These are phyloP conservation scores for Trichoderma oligosporum DNA, from an alignment of 2,329 filamentous ascomycete species.

Conservation along the genomic window DNA sequence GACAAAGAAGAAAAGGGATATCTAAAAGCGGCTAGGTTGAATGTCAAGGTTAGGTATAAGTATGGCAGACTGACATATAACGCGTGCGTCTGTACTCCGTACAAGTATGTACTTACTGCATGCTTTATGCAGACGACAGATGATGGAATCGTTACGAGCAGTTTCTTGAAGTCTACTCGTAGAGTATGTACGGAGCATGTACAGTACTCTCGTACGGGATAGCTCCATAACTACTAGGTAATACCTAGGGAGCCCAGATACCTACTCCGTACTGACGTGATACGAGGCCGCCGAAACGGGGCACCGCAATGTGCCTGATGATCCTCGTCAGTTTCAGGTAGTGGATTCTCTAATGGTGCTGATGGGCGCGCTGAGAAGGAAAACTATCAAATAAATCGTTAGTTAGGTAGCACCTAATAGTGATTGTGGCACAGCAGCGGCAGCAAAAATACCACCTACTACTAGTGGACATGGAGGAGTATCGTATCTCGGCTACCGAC, in stretches of 20 bases:
- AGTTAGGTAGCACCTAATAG: neutral
- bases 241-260: no score
- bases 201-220: no score
- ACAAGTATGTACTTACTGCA: neutral
- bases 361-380: neutral
- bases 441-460: neutral
- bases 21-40: neutral
- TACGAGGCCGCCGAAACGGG: constrained; percentile 6
- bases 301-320: constrained; percentile 1
- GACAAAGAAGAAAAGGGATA: no score
- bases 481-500: no score
- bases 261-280: neutral
- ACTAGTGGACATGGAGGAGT: neutral
- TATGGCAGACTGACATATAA: neutral
- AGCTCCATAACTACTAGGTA: no score
- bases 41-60: neutral
- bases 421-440: neutral
- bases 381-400: neutral
- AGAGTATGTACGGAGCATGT: no score
- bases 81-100: neutral
- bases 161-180: neutral
- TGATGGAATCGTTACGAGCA: neutral
- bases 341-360: neutral
- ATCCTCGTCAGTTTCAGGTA: constrained; percentile 16
- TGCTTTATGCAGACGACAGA: neutral